Conservation (phyloP, 2,329 filamentous ascomycete genomes). For the Penicillium sp. region DNA sequence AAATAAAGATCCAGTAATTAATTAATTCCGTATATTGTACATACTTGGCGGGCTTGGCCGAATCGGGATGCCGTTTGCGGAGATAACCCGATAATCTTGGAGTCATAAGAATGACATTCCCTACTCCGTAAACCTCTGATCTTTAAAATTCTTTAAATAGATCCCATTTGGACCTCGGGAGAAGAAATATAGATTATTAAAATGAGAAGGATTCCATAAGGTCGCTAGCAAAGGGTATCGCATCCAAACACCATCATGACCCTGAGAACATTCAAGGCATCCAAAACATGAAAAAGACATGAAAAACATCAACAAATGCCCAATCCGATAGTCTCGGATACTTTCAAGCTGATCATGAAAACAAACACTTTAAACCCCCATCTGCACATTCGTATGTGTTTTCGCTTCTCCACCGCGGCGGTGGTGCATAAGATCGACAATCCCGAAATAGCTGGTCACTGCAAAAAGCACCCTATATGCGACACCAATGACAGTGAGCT, state of each 20-base stretch:
- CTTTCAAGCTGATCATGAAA: not conserved
- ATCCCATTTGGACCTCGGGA: not conserved
- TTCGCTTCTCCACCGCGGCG: constrained; percentile 27
- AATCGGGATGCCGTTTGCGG: constrained; percentile 1
- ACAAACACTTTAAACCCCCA: constrained; percentile 13
- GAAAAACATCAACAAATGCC: not conserved
- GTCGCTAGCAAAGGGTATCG: constrained; percentile 1
- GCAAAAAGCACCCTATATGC: constrained; percentile 43
- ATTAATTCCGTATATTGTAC: not conserved
- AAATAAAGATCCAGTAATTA: not conserved
- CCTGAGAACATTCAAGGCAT: not conserved
- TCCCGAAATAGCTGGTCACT: constrained; percentile 49
- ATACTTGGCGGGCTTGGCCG: not conserved
- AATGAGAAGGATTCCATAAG: not conserved
- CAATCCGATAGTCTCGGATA: not conserved
- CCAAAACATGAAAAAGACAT: too few relatives aligned
- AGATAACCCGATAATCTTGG: not conserved
- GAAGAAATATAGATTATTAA: not conserved
- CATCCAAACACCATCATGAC: not conserved
- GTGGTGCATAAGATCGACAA: constrained; percentile 47
- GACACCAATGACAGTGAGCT: not conserved
- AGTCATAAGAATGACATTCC: not conserved
- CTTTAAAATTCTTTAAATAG: not conserved
- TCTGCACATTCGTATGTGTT: constrained; percentile 23
- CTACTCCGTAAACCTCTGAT: too few relatives aligned